A percentile compares a stretch with the other conserved stretches of the same genome.
phyloP scores from a whole-genome alignment of 176 grass and related monocot species.

The Secale cereale region DNA sequence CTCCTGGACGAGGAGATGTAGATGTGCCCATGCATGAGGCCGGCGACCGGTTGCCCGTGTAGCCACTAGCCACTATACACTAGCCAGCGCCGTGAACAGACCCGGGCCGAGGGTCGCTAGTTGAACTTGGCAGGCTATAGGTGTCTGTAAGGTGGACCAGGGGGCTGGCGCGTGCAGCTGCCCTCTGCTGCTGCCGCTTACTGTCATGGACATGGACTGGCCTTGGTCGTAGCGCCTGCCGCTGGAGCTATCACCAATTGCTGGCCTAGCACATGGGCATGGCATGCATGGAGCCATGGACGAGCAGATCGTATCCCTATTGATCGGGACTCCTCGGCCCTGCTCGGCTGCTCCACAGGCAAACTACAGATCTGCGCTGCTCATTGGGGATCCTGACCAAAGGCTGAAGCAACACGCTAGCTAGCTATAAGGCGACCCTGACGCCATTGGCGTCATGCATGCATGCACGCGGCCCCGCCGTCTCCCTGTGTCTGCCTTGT shows the following conservation, averaged over 20 bases:
- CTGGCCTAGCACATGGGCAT: background rate
- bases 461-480: background rate
- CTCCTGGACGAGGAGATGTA: too few species aligned
- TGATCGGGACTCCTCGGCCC: background rate
- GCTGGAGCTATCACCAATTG: background rate
- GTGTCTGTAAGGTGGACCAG: background rate
- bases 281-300: background rate
- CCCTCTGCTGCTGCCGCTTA: background rate
- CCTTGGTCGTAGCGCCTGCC: background rate
- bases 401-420: background rate
- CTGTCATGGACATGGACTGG: background rate
- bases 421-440: background rate
- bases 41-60: too few species aligned
- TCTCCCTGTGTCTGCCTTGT: constrained; percentile 20
- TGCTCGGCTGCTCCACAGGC: background rate
- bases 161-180: background rate
- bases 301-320: background rate
- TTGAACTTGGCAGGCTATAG: background rate
- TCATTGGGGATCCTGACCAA: background rate
- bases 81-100: too few species aligned
- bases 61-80: too few species aligned
- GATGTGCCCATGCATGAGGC: too few species aligned
- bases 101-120: background rate
- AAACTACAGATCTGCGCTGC: background rate
- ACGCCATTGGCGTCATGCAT: constrained; percentile 1